Evolutionary conservation across 257 asterid genomes (phyloP), one percentile per base, ranked within the genome.

Genomic region (Haberlea rhodopensis): DNA sequence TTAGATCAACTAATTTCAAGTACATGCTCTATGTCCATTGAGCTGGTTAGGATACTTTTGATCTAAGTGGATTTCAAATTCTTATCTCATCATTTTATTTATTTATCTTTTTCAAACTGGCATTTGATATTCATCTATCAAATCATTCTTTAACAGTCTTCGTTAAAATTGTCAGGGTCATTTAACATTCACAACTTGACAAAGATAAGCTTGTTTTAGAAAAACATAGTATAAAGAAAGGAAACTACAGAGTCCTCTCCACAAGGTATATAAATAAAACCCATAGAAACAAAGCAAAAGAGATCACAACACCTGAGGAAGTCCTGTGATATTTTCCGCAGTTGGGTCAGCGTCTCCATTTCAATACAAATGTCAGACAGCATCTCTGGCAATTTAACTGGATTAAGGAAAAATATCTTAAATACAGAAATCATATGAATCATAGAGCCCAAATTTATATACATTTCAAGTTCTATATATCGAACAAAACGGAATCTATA

Each of bases 381-480:
- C 78, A 84, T 65, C 73, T 89, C 87, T 0, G 95, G 96, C 71
- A 86, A 72, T 77, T 89, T 89, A 63, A 89, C 95, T 89, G 84
- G 66, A 67, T 45, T 25, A 71, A 62, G 70, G 63, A 67, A 61
- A 64, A 53, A 6, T 24, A n/a, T 43, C 20, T 66, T 18, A 27
- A 7, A 51, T 34, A 62, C 23, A 8, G 77, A 54, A 18, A 23
- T 19, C 32, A 52, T 28, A 26, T 13, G 62, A 49, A 60, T 75
- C 32, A 40, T 11, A 64, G 46, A 53, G 16, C 10, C 57, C 9
- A 57, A 63, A 8, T 51, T 34, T 52, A 58, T 26, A 63, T 3
- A 37, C 46, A 37, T 37, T 37, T 10, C 16, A 37, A 13, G 46
- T 11, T 21, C 45, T 10, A 54, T 57, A 73, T 32, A 22, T 21